Percentiles rank a stretch among this genome's conserved stretches.
Conservation (phyloP, 495 filamentous ascomycete species). For the Astrothelium macrocarpum region DNA sequence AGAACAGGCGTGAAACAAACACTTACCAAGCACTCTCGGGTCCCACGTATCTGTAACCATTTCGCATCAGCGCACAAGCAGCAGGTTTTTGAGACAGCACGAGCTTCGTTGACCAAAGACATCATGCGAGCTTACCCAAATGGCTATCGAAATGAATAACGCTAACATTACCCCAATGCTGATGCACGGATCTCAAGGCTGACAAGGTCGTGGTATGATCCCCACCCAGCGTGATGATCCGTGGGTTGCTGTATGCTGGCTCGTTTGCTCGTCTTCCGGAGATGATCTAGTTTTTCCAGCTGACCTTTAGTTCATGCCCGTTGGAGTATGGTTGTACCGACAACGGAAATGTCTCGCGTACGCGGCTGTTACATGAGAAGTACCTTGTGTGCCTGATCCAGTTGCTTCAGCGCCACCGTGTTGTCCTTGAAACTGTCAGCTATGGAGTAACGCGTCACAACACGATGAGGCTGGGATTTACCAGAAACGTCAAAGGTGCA, state of each 20-base stretch:
- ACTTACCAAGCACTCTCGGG: conserved; percentile 36
- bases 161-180: conserved; percentile 39
- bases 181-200: conserved; percentile 37
- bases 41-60: conserved; percentile 39
- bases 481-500: conserved; percentile 41
- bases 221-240: conserved; percentile 42
- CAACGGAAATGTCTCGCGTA: conserved; percentile 5
- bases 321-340: not conserved
- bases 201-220: conserved; percentile 46
- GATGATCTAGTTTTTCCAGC: too few species aligned
- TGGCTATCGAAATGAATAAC: conserved; percentile 49
- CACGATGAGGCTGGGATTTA: conserved; percentile 6
- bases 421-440: conserved; percentile 33
- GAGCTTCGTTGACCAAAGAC: not conserved
- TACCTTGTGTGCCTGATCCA: conserved; percentile 39
- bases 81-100: not conserved
- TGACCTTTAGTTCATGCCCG: not conserved
- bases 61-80: conserved; percentile 7
- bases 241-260: conserved; percentile 27
- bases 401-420: conserved; percentile 42
- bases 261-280: conserved; percentile 25
- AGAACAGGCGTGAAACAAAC: not conserved
- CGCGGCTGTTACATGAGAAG: not conserved
- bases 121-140: conserved; percentile 29
- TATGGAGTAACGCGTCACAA: not conserved